phyloP scores from a whole-genome alignment of 768 basidiomycete genomes.

The Baorangia bicolor region DNA sequence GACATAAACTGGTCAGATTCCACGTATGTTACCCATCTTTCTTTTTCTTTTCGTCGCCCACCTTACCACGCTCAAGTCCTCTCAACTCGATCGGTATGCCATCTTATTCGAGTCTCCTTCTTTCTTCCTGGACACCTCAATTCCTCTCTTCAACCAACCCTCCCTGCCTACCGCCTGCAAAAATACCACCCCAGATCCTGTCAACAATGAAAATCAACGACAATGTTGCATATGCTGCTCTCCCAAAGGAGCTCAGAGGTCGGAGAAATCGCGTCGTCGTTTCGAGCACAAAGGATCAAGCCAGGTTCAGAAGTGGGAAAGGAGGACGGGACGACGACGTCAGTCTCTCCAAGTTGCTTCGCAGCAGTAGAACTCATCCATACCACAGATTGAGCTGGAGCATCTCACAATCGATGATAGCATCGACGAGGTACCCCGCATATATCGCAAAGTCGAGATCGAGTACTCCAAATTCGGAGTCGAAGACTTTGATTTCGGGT shows the following conservation, averaged over 20 bases:
- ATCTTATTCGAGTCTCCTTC: conserved; percentile 67
- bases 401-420: conserved; percentile 51
- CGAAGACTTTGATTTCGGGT: conserved; percentile 99
- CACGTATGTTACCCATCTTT: conserved; percentile 53
- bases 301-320: conserved; percentile 87
- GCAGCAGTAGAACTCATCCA: conserved; percentile 1
- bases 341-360: conserved; percentile 2
- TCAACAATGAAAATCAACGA: conserved; percentile 83
- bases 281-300: conserved; percentile 53
- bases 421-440: conserved; percentile 65
- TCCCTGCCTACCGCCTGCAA: conserved; percentile 64
- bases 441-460: conserved; percentile 93
- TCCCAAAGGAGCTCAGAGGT: conserved; percentile 84
- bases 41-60: background rate
- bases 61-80: conserved; percentile 49
- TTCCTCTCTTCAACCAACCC: conserved; percentile 50
- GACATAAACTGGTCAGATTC: conserved; percentile 78
- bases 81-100: conserved; percentile 89
- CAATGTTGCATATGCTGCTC: conserved; percentile 83
- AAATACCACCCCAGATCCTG: conserved; percentile 78
- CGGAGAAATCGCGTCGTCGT: conserved; percentile 70
- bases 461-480: conserved; percentile 98
- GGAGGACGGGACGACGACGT: conserved; percentile 45
- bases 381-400: conserved; percentile 49
- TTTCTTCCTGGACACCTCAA: conserved; percentile 63